A percentile compares a stretch with the other conserved stretches of the same genome.
These are phyloP conservation scores for Entomortierella chlamydospora DNA, from an alignment of 192 early-diverging fungal species.

Conservation along the genomic window DNA sequence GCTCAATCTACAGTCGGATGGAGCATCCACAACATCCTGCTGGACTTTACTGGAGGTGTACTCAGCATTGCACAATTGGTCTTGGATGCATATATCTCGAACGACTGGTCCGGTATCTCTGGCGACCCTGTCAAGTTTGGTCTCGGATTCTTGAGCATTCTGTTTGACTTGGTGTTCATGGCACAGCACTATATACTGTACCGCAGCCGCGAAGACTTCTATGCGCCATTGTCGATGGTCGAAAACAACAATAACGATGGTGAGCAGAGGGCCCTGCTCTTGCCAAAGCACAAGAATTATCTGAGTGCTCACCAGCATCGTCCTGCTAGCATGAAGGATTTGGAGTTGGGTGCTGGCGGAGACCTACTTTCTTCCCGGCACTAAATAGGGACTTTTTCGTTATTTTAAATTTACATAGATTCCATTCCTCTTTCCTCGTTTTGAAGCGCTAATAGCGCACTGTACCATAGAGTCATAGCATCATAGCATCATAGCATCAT, in stretches of 20 bases:
- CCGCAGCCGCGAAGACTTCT: slow-evolving; percentile 54
- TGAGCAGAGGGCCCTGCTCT: slow-evolving; percentile 20
- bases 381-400: slow-evolving; percentile 1
- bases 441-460: neutral
- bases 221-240: slow-evolving; percentile 30
- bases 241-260: slow-evolving; percentile 32
- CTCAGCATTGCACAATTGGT: slow-evolving; percentile 83
- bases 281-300: slow-evolving; percentile 13
- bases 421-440: neutral
- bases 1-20: slow-evolving; percentile 89
- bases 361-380: neutral
- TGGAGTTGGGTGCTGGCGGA: slow-evolving; percentile 13
- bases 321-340: slow-evolving; percentile 23
- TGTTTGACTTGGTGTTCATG: slow-evolving; percentile 88
- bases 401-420: neutral
- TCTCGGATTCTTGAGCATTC: slow-evolving; percentile 80
- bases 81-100: slow-evolving; percentile 70
- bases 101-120: slow-evolving; percentile 57
- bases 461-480: too few species aligned
- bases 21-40: slow-evolving; percentile 89
- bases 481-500: too few species aligned
- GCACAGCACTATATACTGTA: slow-evolving; percentile 87
- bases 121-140: slow-evolving; percentile 77
- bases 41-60: slow-evolving; percentile 88
- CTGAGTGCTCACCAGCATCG: slow-evolving; percentile 5